Conservation (phyloP, 768 basidiomycete species). For the Leccinum variicolor region DNA sequence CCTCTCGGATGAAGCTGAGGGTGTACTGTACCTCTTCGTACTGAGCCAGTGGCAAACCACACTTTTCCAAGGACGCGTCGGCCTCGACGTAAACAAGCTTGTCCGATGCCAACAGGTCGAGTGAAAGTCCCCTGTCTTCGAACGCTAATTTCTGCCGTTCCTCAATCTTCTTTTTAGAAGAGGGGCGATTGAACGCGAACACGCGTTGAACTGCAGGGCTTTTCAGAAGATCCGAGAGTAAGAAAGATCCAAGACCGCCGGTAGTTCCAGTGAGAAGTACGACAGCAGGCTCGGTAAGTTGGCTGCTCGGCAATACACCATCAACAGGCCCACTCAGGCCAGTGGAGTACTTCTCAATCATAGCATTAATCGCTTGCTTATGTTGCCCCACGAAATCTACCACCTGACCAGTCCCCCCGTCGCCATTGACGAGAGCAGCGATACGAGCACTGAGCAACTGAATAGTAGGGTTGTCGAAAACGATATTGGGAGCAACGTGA, state of each 20-base stretch:
- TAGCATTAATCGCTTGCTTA: slow-evolving; percentile 29
- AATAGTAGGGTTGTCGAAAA: slow-evolving; percentile 41
- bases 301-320: slow-evolving; percentile 6
- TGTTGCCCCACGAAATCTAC: slow-evolving; percentile 6
- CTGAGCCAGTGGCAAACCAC: slow-evolving; percentile 28
- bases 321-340: slow-evolving; percentile 10
- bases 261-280: slow-evolving; percentile 41
- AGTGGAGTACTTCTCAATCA: slow-evolving; percentile 40
- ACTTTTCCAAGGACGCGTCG: slow-evolving; percentile 23
- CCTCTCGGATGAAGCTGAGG: not conserved
- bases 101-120: slow-evolving; percentile 21
- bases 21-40: slow-evolving; percentile 16
- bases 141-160: slow-evolving; percentile 30
- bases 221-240: slow-evolving; percentile 30
- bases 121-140: slow-evolving; percentile 29
- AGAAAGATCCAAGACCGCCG: slow-evolving; percentile 38
- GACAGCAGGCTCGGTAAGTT: slow-evolving; percentile 12
- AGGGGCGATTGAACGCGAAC: slow-evolving; percentile 34
- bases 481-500: slow-evolving; percentile 29
- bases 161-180: slow-evolving; percentile 10
- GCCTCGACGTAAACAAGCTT: slow-evolving; percentile 37
- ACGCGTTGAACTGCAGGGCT: slow-evolving; percentile 23
- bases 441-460: slow-evolving; percentile 29
- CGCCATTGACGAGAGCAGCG: slow-evolving; percentile 3
- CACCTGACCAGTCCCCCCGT: not conserved